Conservation (phyloP, 148 eudicot species). For the Spergularia bocconei region DNA sequence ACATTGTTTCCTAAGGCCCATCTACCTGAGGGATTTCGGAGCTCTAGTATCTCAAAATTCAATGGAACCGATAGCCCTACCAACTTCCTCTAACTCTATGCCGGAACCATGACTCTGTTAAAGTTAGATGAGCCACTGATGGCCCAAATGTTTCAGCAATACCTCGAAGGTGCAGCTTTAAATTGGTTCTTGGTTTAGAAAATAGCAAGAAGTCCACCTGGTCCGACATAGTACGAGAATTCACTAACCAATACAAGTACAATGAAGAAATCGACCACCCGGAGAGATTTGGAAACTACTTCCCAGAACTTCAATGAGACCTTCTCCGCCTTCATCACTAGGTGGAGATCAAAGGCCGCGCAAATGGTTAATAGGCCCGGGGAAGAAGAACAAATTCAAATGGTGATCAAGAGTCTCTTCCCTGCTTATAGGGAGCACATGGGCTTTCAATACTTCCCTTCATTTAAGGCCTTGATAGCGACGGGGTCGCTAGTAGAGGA, state of each 20-base stretch:
- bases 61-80: not conserved
- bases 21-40: too few relatives aligned
- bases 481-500: not conserved
- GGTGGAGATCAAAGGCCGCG: not conserved
- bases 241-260: too few relatives aligned
- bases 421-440: too few relatives aligned
- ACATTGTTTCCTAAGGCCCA: too few relatives aligned
- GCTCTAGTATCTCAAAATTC: too few relatives aligned
- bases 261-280: not conserved
- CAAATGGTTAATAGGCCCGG: too few relatives aligned
- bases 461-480: not conserved
- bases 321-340: not conserved
- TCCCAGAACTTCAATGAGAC: not conserved
- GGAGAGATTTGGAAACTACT: not conserved
- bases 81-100: not conserved
- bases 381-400: too few relatives aligned
- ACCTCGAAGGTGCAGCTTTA: not conserved
- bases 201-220: not conserved
- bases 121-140: not conserved
- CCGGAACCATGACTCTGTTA: not conserved
- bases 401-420: too few relatives aligned
- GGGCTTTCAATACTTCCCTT: not conserved
- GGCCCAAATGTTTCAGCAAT: conserved; percentile 4
- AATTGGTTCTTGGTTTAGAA: not conserved
- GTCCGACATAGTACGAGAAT: not conserved